Conservation (phyloP, 1,139 yeast species). For the Lodderomyces theae region DNA sequence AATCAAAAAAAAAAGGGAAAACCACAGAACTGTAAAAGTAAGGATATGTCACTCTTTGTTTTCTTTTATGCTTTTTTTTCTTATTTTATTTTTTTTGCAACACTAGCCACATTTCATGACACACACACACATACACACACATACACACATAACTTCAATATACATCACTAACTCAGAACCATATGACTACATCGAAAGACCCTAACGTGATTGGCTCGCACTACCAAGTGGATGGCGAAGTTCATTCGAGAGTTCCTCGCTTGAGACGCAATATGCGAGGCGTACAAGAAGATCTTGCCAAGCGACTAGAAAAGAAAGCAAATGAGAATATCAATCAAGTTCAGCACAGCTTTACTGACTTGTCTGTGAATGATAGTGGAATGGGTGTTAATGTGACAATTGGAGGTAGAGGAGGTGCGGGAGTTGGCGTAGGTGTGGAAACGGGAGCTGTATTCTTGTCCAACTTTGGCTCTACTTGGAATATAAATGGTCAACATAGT, state of each 20-base stretch:
- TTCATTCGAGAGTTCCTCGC: neutral
- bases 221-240: constrained; percentile 5
- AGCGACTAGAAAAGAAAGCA: constrained; percentile 7
- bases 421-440: too few species aligned
- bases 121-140: too few species aligned
- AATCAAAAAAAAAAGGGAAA: too few species aligned
- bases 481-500: neutral
- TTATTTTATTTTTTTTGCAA: too few species aligned
- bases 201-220: constrained; percentile 1
- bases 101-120: too few species aligned
- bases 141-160: too few species aligned
- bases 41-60: too few species aligned
- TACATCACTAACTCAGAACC: neutral
- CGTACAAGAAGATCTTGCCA: neutral
- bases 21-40: too few species aligned
- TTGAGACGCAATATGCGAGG: neutral
- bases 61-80: too few species aligned
- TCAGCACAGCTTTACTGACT: neutral
- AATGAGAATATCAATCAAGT: neutral
- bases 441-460: too few species aligned
- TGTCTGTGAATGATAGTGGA: neutral
- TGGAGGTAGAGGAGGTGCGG: too few species aligned
- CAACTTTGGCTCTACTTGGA: neutral
- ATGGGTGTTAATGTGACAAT: neutral
- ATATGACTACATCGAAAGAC: neutral